These are phyloP conservation scores for Heliamphora pulchella DNA, from an alignment of 179 eudicot genomes.

Conservation along the genomic window DNA sequence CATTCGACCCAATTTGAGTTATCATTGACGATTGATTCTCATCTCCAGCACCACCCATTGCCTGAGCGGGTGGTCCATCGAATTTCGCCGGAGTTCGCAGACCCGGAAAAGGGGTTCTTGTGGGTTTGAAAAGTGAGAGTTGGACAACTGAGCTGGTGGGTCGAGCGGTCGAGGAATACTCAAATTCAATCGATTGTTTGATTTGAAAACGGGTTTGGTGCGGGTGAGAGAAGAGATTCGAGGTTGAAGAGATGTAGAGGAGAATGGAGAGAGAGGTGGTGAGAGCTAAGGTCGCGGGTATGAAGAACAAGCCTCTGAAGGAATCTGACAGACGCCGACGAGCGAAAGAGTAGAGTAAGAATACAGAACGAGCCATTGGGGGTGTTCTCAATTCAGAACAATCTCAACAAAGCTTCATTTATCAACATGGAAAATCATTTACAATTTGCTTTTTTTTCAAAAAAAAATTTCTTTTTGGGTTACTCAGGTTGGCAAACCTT, in stretches of 20 bases:
- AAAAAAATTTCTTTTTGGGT: too few species aligned
- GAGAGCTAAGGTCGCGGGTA: constrained; percentile 34
- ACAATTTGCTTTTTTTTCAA: too few species aligned
- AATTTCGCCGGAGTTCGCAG: background rate
- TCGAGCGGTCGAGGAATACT: background rate
- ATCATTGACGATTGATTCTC: constrained; percentile 8
- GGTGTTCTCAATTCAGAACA: too few species aligned
- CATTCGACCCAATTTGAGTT: constrained; percentile 3
- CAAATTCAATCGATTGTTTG: constrained; percentile 14
- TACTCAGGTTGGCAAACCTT: too few species aligned
- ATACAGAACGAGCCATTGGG: constrained; percentile 17
- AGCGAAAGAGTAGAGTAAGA: constrained; percentile 23
- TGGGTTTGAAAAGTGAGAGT: background rate
- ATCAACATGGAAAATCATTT: too few species aligned
- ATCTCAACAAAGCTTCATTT: too few species aligned
- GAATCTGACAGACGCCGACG: constrained; percentile 17
- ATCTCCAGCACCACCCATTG: background rate
- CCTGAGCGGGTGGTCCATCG: background rate
- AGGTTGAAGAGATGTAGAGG: constrained; percentile 35
- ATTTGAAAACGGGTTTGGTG: constrained; percentile 16
- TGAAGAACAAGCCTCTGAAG: constrained; percentile 24
- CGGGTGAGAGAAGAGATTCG: constrained; percentile 28
- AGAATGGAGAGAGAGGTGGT: constrained; percentile 32
- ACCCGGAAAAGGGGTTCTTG: background rate
- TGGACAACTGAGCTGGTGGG: constrained; percentile 10